Base-by-base conservation (phyloP, 2,329 filamentous ascomycete species). In the Colletotrichum sp. region DNA sequence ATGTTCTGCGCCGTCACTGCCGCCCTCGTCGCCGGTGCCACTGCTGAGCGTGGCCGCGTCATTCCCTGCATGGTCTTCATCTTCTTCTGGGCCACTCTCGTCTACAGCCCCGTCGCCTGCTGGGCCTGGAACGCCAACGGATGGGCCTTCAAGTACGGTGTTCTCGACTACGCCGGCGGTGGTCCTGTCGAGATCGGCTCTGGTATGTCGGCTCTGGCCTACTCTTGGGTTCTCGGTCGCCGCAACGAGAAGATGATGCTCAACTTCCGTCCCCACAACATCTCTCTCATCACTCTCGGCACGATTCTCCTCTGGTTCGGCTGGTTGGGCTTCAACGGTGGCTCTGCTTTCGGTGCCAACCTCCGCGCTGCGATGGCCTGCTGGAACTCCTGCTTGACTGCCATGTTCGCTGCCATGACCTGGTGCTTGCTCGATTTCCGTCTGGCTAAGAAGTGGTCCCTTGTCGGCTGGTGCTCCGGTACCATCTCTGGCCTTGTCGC, bases 211-310 rank as follows among this genome's bases (percentile, higher is more conserved):
- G 97, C 96, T 34, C 90, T 99, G 63, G 97, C 97, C 79, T 99
- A 99, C 88, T 98, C 96, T 4, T 94, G 95, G 95, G 93, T 98
- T 49, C 94, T 99, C 77, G 97, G 97, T 80, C 95, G 96, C 82
- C 95, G 97, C 80, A 97, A 98, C 88, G 96, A 99, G 89, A 97
- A 96, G 89, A 98, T 99, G 96, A 98, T 99, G 95, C 92, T 98
- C 87, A 99, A 99, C 91, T 99, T 99, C 92, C 95, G 97, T 80
- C 97, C 97, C 21, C 97, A 99, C 90, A 99, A 99, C 89, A 97
- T 99, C 79, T 98, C 96, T 8, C 92, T 99, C 82, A 98, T 99
- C 87, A 96, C 97, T 1, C 93, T 99, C 80, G 97, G 97, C 78
- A 99, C 97, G 5, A 92, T 98, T 79, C 92, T 99, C 81, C 95